These are phyloP conservation scores for Zygosaccharomyces sapae DNA, from an alignment of 1,139 yeast genomes.

Conservation along the genomic window DNA sequence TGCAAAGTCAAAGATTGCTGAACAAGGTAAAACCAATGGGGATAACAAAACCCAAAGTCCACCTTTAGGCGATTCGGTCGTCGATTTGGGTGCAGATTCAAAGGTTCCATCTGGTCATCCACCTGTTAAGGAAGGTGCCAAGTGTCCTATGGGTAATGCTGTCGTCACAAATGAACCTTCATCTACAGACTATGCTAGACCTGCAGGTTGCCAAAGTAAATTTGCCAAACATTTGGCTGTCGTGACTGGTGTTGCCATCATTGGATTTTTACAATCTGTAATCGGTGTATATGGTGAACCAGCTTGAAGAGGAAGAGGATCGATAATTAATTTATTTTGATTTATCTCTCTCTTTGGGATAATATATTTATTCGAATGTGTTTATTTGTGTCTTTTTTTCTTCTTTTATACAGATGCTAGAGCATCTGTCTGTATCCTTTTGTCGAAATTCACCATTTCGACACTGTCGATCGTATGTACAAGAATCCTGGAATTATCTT, in stretches of 20 bases:
- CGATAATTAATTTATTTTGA: not conserved
- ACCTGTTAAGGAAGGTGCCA: conserved; percentile 12
- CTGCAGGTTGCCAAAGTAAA: conserved; percentile 17
- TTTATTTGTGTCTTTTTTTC: too few species aligned
- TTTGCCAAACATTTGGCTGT: conserved; percentile 20
- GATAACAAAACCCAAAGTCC: conserved; percentile 7
- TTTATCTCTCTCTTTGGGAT: not conserved
- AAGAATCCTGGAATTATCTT: conserved; percentile 50
- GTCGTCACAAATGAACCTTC: conserved; percentile 12
- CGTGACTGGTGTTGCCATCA: conserved; percentile 20
- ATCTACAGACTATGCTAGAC: conserved; percentile 12
- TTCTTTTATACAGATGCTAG: conserved; percentile 13
- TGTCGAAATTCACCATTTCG: conserved; percentile 53
- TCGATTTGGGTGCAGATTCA: conserved; percentile 25
- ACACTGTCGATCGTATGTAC: conserved; percentile 80
- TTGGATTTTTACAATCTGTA: conserved; percentile 31
- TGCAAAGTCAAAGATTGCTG: conserved; percentile 7
- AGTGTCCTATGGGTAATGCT: conserved; percentile 18
- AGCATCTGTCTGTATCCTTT: conserved; percentile 20
- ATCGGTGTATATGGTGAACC: conserved; percentile 34
- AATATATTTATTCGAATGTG: not conserved
- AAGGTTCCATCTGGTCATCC: conserved; percentile 16
- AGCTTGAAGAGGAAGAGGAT: not conserved
- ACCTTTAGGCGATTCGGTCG: conserved; percentile 30
- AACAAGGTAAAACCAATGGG: conserved; percentile 5